Base-by-base conservation (phyloP, 495 filamentous ascomycete genomes). In the Penicillium fimorum region DNA sequence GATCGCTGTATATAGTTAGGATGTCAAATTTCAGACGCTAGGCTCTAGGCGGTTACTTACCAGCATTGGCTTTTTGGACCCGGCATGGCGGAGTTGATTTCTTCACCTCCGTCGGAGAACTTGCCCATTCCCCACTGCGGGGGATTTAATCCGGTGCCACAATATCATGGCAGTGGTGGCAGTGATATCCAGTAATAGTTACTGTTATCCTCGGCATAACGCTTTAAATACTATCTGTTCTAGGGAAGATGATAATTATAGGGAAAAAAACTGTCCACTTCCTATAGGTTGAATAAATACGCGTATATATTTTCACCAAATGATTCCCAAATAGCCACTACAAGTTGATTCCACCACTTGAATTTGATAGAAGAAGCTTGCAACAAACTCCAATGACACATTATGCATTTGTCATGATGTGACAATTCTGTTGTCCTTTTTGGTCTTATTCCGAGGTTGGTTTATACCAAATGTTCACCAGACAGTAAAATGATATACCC, bases 1-100 rank as follows among this genome's bases (percentile, higher is more conserved):
- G 62, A 52, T 67, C 65, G 45, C 65, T 67, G 20, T 1, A 44
- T 9, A 6, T 30, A 11, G 20, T 50, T 12, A 50, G 30, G 30
- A 33, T 6, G 32, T 25, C 47, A 37, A 49, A 15, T 22, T 15
- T n/a, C 32, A 25, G 3, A 12, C n/a, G 6, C 8, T 13, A 25
- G 18, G 2, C 22, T 47, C 3, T 32, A 24, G 11, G 10, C 5
- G 0, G 7, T 30, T 5, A 3, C 45, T 47, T 47, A 47, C 45
- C 45, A 47, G 17, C 27, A 47, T 32, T 32, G 45, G 17, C 30
- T 47, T 13, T 20, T 47, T 11, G 45, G 27, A 20, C n/a, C 27
- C 1, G 45, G 45, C 45, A 47, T 47, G 45, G 20, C 29, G 45
- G 30, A n/a, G 45, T 47, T 47, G 44, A 30, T 20, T 47, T 47